Base-by-base conservation (phyloP, 306 rosid genomes). In the Inga laurina region DNA sequence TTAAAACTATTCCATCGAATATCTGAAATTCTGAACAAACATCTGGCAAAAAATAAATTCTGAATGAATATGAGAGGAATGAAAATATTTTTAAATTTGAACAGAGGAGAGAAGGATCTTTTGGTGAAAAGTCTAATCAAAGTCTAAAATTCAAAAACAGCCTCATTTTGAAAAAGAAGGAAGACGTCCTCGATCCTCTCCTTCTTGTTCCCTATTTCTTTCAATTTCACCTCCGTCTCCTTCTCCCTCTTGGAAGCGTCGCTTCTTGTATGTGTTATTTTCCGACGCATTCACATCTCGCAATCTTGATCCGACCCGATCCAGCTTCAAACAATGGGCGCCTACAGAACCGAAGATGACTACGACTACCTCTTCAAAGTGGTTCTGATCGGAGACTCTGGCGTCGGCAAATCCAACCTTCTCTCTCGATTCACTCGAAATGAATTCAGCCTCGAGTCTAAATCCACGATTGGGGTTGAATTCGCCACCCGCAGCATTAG, bases 331-430 rank as follows among this genome's bases (percentile, higher is more conserved):
- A 9, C 2, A 10, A 78, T 78, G 82, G 79, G 84, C 18, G 73
- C 90, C 1, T 87, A 85, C 85, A 83, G 92, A 86, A 57, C 88
- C 15, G 92, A 89, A 5, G 92, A 89, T 61, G 92, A 89, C 69
- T 89, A 89, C 79, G 92, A 89, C 76, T 89, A 89, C 82, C 90
- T 89, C 37, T 89, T 87, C 85, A 89, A 89, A 82, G 85, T 89
- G 52, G 92, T 89, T 21, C 84, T 89, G 34, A 87, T 89, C 62
- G 92, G 92, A 24, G 92, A 89, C 75, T 89, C 92, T 1, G 92
- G 92, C 22, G 92, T 89, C 2, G 92, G 92, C 44, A 89, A 89
- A 79, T 85, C 92, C 34, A 89, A 89, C 81, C 89, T 89, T 2
- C 81, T 89, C 80, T 89, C 92, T 10, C 84, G 92, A 73, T 89